These are phyloP conservation scores for Dichotomocladium elegans DNA, from an alignment of 371 early-diverging fungal genomes.

Conservation along the genomic window DNA sequence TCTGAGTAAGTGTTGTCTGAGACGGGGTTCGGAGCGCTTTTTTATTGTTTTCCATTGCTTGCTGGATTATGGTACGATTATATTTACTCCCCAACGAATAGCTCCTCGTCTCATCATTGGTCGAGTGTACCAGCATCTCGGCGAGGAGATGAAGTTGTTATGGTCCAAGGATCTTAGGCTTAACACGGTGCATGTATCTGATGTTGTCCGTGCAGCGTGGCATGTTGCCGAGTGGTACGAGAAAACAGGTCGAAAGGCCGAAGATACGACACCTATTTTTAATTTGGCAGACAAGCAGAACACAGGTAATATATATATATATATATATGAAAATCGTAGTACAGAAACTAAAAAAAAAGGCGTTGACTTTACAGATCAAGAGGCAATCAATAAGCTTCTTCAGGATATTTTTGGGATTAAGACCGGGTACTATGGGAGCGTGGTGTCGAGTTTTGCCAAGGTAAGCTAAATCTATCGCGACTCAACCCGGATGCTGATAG, in stretches of 20 bases:
- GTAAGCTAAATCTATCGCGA: slow-evolving; percentile 23
- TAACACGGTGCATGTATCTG: slow-evolving; percentile 90
- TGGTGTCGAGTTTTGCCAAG: slow-evolving; percentile 79
- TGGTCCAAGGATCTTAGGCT: slow-evolving; percentile 89
- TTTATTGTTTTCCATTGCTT: background rate
- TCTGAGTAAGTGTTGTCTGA: slow-evolving; percentile 56
- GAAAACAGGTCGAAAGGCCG: slow-evolving; percentile 15
- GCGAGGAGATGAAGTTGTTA: slow-evolving; percentile 85
- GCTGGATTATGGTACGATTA: no score
- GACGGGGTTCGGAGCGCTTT: background rate
- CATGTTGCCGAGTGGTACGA: slow-evolving; percentile 59
- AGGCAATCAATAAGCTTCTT: slow-evolving; percentile 67
- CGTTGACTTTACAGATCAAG: slow-evolving; percentile 62
- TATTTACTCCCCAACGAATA: no score
- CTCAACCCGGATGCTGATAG: background rate
- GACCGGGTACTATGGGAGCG: slow-evolving; percentile 80
- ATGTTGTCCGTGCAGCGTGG: slow-evolving; percentile 81
- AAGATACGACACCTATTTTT: slow-evolving; percentile 38
- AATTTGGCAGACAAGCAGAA: slow-evolving; percentile 80
- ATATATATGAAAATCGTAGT: background rate
- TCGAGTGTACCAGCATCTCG: slow-evolving; percentile 78
- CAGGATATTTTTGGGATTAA: slow-evolving; percentile 74
- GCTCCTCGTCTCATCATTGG: slow-evolving; percentile 91
- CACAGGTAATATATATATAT: slow-evolving; percentile 42
- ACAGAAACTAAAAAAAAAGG: background rate